Conservation (phyloP, 2,329 filamentous ascomycete genomes). For the Aspergillus nomiae region DNA sequence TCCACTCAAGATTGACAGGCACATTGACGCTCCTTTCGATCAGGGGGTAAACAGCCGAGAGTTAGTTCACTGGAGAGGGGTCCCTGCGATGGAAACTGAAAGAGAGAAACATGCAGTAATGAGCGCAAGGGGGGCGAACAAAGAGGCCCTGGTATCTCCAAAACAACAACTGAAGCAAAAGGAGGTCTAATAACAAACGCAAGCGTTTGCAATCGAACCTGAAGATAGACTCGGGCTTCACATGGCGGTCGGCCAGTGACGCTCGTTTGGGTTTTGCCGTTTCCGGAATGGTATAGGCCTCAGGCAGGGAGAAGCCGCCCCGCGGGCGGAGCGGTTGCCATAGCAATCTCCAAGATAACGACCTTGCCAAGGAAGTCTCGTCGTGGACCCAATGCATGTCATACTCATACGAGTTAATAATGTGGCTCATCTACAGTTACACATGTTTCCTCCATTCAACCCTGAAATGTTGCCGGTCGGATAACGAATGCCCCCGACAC, state of each 20-base stretch:
- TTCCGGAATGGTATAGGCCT: constrained; percentile 23
- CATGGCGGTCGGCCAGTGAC: constrained; percentile 1
- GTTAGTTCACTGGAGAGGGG: constrained; percentile 7
- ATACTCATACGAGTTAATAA: not conserved
- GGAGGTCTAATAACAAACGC: constrained; percentile 4
- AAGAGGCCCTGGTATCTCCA: not conserved
- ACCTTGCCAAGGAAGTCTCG: not conserved
- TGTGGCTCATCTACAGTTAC: not conserved
- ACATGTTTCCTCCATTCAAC: not conserved
- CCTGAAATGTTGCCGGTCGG: not conserved
- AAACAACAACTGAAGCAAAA: not conserved
- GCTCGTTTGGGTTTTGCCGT: constrained; percentile 30
- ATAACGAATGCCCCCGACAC: constrained; percentile 1
- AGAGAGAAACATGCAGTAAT: constrained; percentile 25
- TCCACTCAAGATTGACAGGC: constrained; percentile 1
- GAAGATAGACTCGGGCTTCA: constrained; percentile 4
- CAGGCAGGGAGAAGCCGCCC: constrained; percentile 16
- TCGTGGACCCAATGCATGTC: not conserved
- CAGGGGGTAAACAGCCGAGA: constrained; percentile 13
- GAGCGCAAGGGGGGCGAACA: constrained; percentile 3
- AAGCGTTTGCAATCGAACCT: constrained; percentile 8
- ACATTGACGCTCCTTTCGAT: not conserved
- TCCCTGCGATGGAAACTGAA: constrained; percentile 24
- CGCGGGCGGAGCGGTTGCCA: constrained; percentile 26
- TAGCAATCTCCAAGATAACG: constrained; percentile 25